Evolutionary conservation across 148 eudicot species (phyloP), one percentile per base, ranked within the genome.

Genomic region (Rhododendron ovatum): DNA sequence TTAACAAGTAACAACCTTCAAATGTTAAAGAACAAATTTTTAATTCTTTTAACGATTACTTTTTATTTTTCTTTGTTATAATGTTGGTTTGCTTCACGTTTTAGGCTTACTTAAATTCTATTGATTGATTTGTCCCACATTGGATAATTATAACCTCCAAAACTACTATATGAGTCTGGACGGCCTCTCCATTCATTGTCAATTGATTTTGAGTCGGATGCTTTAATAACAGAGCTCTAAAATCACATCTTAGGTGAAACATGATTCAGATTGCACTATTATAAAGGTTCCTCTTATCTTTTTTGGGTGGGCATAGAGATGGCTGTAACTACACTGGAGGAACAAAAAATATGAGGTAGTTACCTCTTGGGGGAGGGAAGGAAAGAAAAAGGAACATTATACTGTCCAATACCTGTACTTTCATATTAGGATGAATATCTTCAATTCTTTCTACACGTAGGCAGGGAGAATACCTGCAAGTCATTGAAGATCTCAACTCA

Each of bases 341-440:
- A 74, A 84, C 20, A 28, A 55, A 81, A 37, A 14, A 80, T 1
- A 5, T n/a, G 55, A 78, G 35, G 59, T 6, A 82, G 22, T 3
- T 11, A 82, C 7, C 30, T 55, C 14, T 26, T 47, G 20, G 20
- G 63, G 55, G 45, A 33, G 15, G 33, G 37, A 63, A 35, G 2
- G 39, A 33, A 4, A 85, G 65, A 15, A 4, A 45, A 47, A 67
- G 17, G 37, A 26, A 75, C 11, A 24, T 17, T n/a, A 57, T 74
- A 13, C 5, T 48, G 15, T 82, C 33, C 33, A 12, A 17, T 89
- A 94, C 96, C 94, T 95, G 89, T 82, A 97, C 94, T 65, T 28
- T 89, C 98, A 91, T 93, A 88, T 91, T 86, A 84, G 94, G 91
- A 86, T 91, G 92, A 91, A 96, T 94, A 85, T 94, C 95, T 65